Conservation (phyloP, 345 rosid species). For the Geranium rotundifolium region DNA sequence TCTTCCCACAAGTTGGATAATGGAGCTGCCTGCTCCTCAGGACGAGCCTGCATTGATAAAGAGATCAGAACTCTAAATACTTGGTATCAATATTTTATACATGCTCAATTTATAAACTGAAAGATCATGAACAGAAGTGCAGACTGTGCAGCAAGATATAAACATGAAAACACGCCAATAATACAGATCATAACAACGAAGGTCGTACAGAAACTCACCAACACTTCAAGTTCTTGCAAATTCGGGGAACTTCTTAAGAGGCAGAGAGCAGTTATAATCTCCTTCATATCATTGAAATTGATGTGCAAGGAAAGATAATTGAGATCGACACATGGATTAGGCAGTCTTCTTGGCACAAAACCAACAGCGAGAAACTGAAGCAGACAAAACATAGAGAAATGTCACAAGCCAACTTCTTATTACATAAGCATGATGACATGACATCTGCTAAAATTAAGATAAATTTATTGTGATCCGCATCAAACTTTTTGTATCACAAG, state of each 20-base stretch:
- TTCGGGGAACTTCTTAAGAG: slow-evolving; percentile 53
- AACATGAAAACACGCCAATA: not conserved
- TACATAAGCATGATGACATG: slow-evolving; percentile 6
- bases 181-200: not conserved
- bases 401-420: not conserved
- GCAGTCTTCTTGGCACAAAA: slow-evolving; percentile 37
- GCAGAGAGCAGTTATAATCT: slow-evolving; percentile 47
- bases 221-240: slow-evolving; percentile 52
- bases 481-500: too few relatives aligned
- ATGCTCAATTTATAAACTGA: not conserved
- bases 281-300: slow-evolving; percentile 49
- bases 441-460: not conserved
- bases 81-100: not conserved
- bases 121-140: not conserved
- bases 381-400: slow-evolving; percentile 7
- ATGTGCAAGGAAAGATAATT: slow-evolving; percentile 50
- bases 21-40: slow-evolving; percentile 25
- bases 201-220: slow-evolving; percentile 24
- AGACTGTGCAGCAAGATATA: not conserved
- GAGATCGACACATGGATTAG: slow-evolving; percentile 41
- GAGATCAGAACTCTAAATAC: slow-evolving; percentile 4
- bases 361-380: slow-evolving; percentile 55
- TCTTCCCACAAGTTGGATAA: slow-evolving; percentile 29
- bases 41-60: slow-evolving; percentile 33
- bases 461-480: not conserved